These are phyloP conservation scores for Paspalum notatum DNA, from an alignment of 176 grass and related monocot genomes.

Conservation along the genomic window DNA sequence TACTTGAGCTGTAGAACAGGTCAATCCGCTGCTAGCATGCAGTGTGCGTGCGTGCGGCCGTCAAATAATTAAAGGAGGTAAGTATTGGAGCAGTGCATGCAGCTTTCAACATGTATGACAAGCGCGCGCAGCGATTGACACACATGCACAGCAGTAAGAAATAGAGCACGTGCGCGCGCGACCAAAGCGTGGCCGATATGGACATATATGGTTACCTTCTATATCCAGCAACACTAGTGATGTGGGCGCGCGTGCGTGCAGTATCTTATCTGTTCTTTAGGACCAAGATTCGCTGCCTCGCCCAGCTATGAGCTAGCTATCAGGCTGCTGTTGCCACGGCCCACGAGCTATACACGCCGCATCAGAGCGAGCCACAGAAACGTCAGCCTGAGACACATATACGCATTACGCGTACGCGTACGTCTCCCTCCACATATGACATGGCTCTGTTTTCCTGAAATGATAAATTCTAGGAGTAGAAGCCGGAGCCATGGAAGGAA, in stretches of 20 bases:
- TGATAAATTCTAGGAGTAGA: not conserved
- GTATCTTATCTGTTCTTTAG: conserved; percentile 41
- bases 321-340: no score
- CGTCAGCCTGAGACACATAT: no score
- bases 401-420: no score
- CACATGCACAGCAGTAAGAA: conserved; percentile 3
- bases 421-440: not conserved
- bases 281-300: conserved; percentile 7
- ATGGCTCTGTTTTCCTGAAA: conserved; percentile 15
- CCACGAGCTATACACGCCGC: no score
- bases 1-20: conserved; percentile 2
- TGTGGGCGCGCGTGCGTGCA: not conserved
- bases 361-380: no score
- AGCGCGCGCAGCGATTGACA: conserved; percentile 5
- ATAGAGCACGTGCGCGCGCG: conserved; percentile 37
- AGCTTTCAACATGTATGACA: conserved; percentile 33
- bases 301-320: no score
- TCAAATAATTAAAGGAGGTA: no score
- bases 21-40: not conserved
- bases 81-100: not conserved
- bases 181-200: not conserved
- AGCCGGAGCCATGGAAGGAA: not conserved
- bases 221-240: conserved; percentile 34
- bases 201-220: conserved; percentile 34
- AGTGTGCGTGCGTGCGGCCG: no score